Conservation (phyloP, 2,329 filamentous ascomycete genomes). For the Fusarium incarnatum region DNA sequence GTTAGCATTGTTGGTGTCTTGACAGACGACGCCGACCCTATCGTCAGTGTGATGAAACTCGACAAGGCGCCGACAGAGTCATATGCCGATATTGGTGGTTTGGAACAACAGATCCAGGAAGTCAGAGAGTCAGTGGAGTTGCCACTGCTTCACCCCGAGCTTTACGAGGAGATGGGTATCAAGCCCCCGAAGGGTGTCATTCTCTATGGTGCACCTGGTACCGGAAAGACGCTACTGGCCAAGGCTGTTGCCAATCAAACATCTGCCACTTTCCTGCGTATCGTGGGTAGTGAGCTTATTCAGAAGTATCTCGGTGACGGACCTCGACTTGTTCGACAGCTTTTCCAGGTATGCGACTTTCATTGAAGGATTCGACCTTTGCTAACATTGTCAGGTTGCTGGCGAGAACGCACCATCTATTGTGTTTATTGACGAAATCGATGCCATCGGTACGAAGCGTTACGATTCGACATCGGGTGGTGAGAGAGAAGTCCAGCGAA, state of each 20-base stretch:
- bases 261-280: slow-evolving; percentile 97
- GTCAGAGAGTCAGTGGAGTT: slow-evolving; percentile 97
- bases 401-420: slow-evolving; percentile 97
- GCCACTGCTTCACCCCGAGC: slow-evolving; percentile 91
- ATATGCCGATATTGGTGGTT: slow-evolving; percentile 96
- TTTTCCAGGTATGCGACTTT: slow-evolving; percentile 76
- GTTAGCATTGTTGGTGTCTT: slow-evolving; percentile 97
- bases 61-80: slow-evolving; percentile 99
- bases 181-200: slow-evolving; percentile 99
- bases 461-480: slow-evolving; percentile 98
- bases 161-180: slow-evolving; percentile 99
- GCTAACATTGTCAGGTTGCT: slow-evolving; percentile 71
- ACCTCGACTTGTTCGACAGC: slow-evolving; percentile 91
- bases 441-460: slow-evolving; percentile 98
- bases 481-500: slow-evolving; percentile 93
- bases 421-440: slow-evolving; percentile 99
- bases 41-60: slow-evolving; percentile 98
- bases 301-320: slow-evolving; percentile 99
- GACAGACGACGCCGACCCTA: slow-evolving; percentile 93
- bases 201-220: slow-evolving; percentile 95
- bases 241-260: slow-evolving; percentile 99
- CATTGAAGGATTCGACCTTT: neutral
- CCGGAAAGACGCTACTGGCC: slow-evolving; percentile 93
- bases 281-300: slow-evolving; percentile 96
- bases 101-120: slow-evolving; percentile 96